These are phyloP conservation scores for Fusarium haematococcum DNA, from an alignment of 2,329 filamentous ascomycete genomes.

Conservation along the genomic window DNA sequence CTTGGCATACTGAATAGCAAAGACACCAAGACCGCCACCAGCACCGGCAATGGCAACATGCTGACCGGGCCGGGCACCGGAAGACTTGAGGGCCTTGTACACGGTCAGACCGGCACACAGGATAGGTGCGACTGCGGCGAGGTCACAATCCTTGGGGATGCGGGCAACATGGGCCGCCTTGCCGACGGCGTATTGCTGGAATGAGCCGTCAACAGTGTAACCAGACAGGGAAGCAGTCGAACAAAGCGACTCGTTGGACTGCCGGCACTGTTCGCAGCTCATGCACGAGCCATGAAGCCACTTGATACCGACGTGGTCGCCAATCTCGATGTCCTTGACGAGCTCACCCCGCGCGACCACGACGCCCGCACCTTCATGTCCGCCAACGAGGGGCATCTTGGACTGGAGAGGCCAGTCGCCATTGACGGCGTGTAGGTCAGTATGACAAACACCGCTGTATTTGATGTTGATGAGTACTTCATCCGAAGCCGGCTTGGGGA, in stretches of 20 bases:
- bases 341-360: conserved; percentile 82
- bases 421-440: conserved; percentile 79
- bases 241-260: conserved; percentile 84
- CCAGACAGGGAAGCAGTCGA: conserved; percentile 78
- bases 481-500: conserved; percentile 81
- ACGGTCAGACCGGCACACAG: conserved; percentile 87
- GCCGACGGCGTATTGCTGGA: conserved; percentile 88
- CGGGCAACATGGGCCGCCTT: conserved; percentile 85
- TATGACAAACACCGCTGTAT: conserved; percentile 90
- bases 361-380: conserved; percentile 79
- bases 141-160: conserved; percentile 77
- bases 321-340: conserved; percentile 80
- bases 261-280: conserved; percentile 82
- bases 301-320: conserved; percentile 86
- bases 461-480: conserved; percentile 91
- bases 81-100: conserved; percentile 87
- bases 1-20: conserved; percentile 86
- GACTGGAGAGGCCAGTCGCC: conserved; percentile 85
- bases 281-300: conserved; percentile 91
- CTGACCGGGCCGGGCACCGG: conserved; percentile 76
- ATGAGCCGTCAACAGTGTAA: conserved; percentile 89
- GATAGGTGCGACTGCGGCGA: conserved; percentile 81
- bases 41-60: conserved; percentile 85
- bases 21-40: conserved; percentile 79
- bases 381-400: conserved; percentile 86